Conservation (phyloP, 1,139 yeast species). For the Yamadazyma friedrichii region DNA sequence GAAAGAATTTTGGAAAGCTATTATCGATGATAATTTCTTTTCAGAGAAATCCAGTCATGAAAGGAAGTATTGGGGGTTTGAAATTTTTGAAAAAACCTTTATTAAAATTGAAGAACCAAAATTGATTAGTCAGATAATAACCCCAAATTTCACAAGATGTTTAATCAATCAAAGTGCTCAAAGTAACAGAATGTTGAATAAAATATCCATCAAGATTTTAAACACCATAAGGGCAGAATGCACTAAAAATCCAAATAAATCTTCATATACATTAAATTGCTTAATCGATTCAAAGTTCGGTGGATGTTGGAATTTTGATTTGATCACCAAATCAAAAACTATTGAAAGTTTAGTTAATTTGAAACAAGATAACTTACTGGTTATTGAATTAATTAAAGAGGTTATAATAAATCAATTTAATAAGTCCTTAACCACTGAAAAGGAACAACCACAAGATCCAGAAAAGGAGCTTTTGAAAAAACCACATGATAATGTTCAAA, state of each 20-base stretch:
- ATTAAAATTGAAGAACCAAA: constrained; percentile 28
- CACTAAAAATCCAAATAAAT: constrained; percentile 37
- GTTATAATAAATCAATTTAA: constrained; percentile 25
- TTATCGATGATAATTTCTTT: constrained; percentile 79
- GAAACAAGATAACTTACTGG: constrained; percentile 5
- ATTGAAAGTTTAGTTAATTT: constrained; percentile 44
- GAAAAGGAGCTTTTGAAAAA: constrained; percentile 9
- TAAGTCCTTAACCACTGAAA: constrained; percentile 19
- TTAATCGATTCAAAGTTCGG: constrained; percentile 52
- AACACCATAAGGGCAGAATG: constrained; percentile 40
- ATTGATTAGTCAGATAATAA: constrained; percentile 47
- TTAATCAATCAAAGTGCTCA: constrained; percentile 77
- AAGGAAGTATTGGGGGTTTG: constrained; percentile 85
- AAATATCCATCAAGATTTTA: constrained; percentile 58
- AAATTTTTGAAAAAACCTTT: constrained; percentile 54
- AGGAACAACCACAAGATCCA: constrained; percentile 9
- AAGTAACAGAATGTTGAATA: constrained; percentile 62
- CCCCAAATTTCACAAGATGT: constrained; percentile 71
- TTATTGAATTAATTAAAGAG: constrained; percentile 17
- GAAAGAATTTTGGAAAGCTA: constrained; percentile 76
- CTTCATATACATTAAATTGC: constrained; percentile 47
- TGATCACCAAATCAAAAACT: constrained; percentile 71
- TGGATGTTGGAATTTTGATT: constrained; percentile 73
- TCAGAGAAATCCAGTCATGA: constrained; percentile 78
- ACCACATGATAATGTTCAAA: constrained; percentile 46